phyloP scores from a whole-genome alignment of 139 green algal species.

The Tetraselmis striata region DNA sequence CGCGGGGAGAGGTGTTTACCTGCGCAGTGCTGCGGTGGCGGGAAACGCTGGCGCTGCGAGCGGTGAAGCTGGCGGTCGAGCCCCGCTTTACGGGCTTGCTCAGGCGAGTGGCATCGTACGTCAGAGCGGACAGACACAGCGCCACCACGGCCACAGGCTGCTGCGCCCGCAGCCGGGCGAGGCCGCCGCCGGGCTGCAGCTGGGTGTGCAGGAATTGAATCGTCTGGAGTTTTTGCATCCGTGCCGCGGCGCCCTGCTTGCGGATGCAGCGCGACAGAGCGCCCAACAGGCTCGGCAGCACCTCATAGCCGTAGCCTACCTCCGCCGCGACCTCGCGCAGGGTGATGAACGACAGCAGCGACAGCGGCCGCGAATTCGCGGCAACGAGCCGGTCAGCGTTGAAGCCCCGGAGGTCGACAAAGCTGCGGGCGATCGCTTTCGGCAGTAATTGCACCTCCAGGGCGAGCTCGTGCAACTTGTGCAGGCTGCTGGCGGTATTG shows the following conservation, averaged over 20 bases:
- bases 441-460: too few relatives aligned
- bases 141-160: not conserved
- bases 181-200: not conserved
- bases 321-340: not conserved
- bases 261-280: not conserved
- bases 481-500: too few relatives aligned
- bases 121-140: not conserved
- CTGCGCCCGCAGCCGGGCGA: not conserved
- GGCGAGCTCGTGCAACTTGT: too few relatives aligned
- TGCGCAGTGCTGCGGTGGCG: not conserved
- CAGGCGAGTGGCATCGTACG: not conserved
- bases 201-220: not conserved
- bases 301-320: not conserved
- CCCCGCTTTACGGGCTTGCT: not conserved
- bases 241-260: not conserved
- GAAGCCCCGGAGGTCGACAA: not conserved
- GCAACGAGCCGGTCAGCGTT: not conserved
- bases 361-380: not conserved
- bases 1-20: too few relatives aligned
- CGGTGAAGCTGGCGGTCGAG: not conserved
- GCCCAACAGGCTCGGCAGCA: not conserved
- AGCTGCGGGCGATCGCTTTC: too few relatives aligned
- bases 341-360: not conserved
- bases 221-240: not conserved
- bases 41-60: not conserved